These are phyloP conservation scores for Cucurbita ficifolia DNA, from an alignment of 306 rosid species.

Conservation along the genomic window DNA sequence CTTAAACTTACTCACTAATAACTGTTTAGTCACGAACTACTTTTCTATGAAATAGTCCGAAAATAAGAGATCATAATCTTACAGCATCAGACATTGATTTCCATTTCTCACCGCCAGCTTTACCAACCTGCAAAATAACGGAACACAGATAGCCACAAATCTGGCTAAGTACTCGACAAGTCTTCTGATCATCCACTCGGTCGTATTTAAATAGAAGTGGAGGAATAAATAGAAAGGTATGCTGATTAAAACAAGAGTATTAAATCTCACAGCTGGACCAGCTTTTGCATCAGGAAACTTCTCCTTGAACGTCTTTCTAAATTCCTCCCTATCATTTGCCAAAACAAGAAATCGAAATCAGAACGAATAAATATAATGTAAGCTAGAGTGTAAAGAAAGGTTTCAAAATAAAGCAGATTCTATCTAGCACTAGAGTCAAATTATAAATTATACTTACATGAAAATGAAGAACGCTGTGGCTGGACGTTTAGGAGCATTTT, in stretches of 20 bases:
- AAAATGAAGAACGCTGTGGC: constrained; percentile 19
- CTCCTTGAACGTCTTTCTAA: constrained; percentile 21
- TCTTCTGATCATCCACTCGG: no score
- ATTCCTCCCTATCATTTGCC: constrained; percentile 22
- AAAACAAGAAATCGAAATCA: neutral
- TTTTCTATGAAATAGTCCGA: neutral
- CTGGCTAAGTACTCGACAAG: constrained; percentile 6
- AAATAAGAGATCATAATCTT: neutral
- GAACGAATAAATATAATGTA: neutral
- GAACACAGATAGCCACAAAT: neutral
- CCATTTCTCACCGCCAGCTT: constrained; percentile 21
- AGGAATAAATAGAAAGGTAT: no score
- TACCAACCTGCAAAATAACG: constrained; percentile 10
- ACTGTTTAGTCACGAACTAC: neutral
- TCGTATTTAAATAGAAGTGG: no score
- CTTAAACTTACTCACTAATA: neutral
- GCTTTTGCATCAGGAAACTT: constrained; percentile 18
- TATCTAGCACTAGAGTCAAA: neutral
- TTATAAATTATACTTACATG: constrained; percentile 8
- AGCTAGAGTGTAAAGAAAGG: neutral
- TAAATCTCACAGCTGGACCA: constrained; percentile 19
- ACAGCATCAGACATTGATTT: constrained; percentile 12
- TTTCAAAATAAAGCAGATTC: neutral
- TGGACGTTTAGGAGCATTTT: constrained; percentile 31
- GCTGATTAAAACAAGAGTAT: neutral